Evolutionary conservation across 352 stramenopile genomes (phyloP).

Genomic region (Phytophthora pini): DNA sequence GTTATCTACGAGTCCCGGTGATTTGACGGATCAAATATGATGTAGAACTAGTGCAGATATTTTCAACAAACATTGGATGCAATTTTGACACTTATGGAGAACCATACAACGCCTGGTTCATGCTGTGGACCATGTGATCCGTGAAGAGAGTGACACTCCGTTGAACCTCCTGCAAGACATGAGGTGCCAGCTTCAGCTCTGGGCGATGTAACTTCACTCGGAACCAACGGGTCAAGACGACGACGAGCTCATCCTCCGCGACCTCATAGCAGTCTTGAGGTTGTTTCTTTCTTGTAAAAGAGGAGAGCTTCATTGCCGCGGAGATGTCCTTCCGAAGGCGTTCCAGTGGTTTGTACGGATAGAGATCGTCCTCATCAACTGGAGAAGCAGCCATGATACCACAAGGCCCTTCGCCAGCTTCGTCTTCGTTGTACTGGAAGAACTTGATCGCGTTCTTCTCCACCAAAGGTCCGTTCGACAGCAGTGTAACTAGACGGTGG

Average conservation of each 20-base stretch:
- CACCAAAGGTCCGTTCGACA: slow-evolving; percentile 26
- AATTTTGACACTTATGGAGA: slow-evolving; percentile 14
- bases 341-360: slow-evolving; percentile 33
- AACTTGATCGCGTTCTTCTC: slow-evolving; percentile 52
- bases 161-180: slow-evolving; percentile 28
- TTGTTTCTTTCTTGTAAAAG: slow-evolving; percentile 26
- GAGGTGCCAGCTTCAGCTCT: slow-evolving; percentile 14
- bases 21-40: slow-evolving; percentile 12
- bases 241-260: slow-evolving; percentile 26
- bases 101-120: slow-evolving; percentile 36
- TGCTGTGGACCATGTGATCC: slow-evolving; percentile 40
- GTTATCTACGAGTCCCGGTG: slow-evolving; percentile 40
- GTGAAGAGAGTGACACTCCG: slow-evolving; percentile 21
- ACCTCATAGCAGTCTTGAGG: background rate
- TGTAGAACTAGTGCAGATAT: slow-evolving; percentile 31
- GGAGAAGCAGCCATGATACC: slow-evolving; percentile 35
- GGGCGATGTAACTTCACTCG: slow-evolving; percentile 29
- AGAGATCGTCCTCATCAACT: slow-evolving; percentile 38
- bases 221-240: slow-evolving; percentile 35
- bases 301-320: slow-evolving; percentile 33
- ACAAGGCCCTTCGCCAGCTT: slow-evolving; percentile 12
- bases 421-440: slow-evolving; percentile 23
- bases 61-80: slow-evolving; percentile 24
- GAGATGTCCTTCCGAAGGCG: slow-evolving; percentile 37
- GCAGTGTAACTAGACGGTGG: slow-evolving; percentile 39